Base-by-base conservation (phyloP, 306 rosid genomes). In the Lathyrus aphaca region DNA sequence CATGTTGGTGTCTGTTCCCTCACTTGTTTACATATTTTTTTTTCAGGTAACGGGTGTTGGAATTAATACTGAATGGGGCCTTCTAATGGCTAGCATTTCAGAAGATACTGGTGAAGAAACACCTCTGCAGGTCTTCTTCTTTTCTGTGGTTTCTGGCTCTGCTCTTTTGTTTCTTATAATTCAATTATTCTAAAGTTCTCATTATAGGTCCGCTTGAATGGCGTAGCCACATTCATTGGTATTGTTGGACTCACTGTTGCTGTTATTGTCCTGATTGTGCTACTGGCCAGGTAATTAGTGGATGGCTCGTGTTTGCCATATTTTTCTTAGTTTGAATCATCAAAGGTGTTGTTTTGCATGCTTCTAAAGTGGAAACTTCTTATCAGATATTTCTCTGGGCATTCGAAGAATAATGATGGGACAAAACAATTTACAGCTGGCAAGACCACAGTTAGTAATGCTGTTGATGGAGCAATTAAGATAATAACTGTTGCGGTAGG, bases 81-180 rank as follows among this genome's bases (percentile, higher is more conserved):
- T 95, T 83, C 93, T 95, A 30, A 95, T 95, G 99, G 95, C 99
- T 75, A 95, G 96, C 80, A 95, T 95, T 79, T 87, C 97, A 17
- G 99, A 95, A 79, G 99, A 95, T 82, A 89, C 83, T 18, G 99
- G 97, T 56, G 97, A 95, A 82, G 99, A 95, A 85, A 95, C 99
- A 77, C 99, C 99, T 17, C 83, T 95, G 86, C 99, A 95, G 97
- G 99, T 91, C 51, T 27, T 86, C 43, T 61, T 64, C 49, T 50
- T 25, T 8, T 23, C 8, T 60, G 16, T 50, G 55, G 63, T 27
- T 69, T 9, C 14, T 19, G 59, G 14, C 35, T 23, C 50, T 21
- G 54, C 38, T 60, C 64, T 60, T 32, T 10, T 64, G 13, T 23
- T 43, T 21, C 64, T 29, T 15, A 51, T 23, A 21, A 2, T 40